These are phyloP conservation scores for Erigeron philadelphicus DNA, from an alignment of 140 eudicot genomes.

Conservation along the genomic window DNA sequence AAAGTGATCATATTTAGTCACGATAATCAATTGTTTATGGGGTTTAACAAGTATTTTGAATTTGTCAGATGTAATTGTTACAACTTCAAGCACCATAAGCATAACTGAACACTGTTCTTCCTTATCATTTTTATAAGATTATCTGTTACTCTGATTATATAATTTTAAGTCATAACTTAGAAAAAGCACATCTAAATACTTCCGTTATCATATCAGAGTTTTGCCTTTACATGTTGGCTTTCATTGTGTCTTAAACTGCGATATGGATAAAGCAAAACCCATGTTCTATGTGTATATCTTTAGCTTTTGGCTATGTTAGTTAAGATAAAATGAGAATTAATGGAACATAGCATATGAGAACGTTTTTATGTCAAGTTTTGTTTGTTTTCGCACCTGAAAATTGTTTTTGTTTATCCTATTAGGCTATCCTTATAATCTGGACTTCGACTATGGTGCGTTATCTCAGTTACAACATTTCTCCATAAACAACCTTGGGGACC, in stretches of 20 bases:
- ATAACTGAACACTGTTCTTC: no score
- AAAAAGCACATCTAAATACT: slow-evolving; percentile 8
- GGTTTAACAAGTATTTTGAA: neutral
- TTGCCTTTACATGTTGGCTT: neutral
- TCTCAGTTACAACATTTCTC: slow-evolving; percentile 91
- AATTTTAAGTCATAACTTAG: neutral
- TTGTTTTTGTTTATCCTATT: neutral
- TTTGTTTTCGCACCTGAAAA: slow-evolving; percentile 2
- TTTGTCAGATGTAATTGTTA: no score
- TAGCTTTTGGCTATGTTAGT: neutral
- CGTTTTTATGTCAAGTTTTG: slow-evolving; percentile 1
- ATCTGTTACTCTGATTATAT: neutral
- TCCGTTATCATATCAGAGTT: slow-evolving; percentile 1
- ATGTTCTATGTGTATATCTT: neutral
- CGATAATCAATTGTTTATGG: neutral
- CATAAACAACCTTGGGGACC: slow-evolving; percentile 95
- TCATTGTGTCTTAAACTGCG: neutral
- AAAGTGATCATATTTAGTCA: neutral
- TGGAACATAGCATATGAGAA: neutral
- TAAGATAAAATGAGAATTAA: no score
- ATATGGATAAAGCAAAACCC: neutral
- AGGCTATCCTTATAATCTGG: slow-evolving; percentile 94
- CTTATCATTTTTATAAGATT: no score
- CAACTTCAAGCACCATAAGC: no score
- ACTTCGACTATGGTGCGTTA: slow-evolving; percentile 93